phyloP scores from a whole-genome alignment of 768 basidiomycete species.

The Boletus rubropictus region DNA sequence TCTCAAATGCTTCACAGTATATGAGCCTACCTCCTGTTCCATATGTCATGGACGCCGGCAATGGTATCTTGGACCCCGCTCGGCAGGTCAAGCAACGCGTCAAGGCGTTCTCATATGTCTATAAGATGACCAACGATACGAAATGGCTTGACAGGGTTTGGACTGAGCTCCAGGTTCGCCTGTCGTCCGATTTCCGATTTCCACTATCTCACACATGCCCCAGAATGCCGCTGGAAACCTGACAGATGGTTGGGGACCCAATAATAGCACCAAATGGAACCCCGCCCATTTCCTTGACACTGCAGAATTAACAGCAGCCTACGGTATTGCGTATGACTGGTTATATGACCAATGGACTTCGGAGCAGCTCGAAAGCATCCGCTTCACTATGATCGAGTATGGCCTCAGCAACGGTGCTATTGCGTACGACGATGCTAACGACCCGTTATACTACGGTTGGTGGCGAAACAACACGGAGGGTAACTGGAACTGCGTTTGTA shows the following conservation, averaged over 20 bases:
- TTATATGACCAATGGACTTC: constrained; percentile 77
- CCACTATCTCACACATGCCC: not conserved
- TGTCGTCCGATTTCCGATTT: not conserved
- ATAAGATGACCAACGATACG: constrained; percentile 86
- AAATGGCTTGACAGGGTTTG: constrained; percentile 85
- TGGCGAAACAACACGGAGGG: constrained; percentile 70
- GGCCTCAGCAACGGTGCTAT: constrained; percentile 65
- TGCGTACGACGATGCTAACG: constrained; percentile 41
- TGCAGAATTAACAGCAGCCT: constrained; percentile 86
- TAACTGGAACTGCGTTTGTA: constrained; percentile 99
- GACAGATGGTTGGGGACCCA: constrained; percentile 58
- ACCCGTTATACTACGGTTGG: constrained; percentile 53
- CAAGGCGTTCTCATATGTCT: constrained; percentile 90
- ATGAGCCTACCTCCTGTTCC: constrained; percentile 53
- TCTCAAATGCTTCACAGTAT: constrained; percentile 80
- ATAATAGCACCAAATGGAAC: constrained; percentile 73
- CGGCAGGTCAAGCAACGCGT: constrained; percentile 85
- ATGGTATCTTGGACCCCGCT: constrained; percentile 88
- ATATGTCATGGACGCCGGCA: constrained; percentile 75
- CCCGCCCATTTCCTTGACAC: constrained; percentile 84
- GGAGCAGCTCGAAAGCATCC: constrained; percentile 65
- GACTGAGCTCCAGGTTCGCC: constrained; percentile 74
- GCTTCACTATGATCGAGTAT: constrained; percentile 65
- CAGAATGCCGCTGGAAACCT: constrained; percentile 72
- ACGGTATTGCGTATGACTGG: constrained; percentile 96